Base-by-base conservation (phyloP, 2,329 filamentous ascomycete species). In the Diaporthe aspalathi region DNA sequence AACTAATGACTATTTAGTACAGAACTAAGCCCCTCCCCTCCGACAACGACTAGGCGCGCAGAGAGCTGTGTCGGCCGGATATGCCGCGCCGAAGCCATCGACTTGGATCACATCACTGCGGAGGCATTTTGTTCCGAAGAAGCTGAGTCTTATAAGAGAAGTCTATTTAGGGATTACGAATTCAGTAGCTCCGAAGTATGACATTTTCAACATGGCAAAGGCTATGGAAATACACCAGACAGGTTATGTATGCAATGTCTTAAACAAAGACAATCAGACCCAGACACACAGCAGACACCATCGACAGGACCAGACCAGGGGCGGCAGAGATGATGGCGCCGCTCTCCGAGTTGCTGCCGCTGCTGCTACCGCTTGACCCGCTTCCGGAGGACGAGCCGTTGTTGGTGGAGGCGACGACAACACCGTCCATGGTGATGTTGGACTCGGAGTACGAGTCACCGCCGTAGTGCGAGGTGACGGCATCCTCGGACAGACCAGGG, bases 401-500 rank as follows among this genome's bases (percentile, higher is more conserved):
- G 54, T 24, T 22, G 54, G 70, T 71, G 38, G 70, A 68, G 11
- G 45, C 54, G 17, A 71, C 35, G 5, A 68, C 38, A 5, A 71
- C 54, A 17, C 70, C 70, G 29, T 63, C 70, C 70, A 71, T 71
- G 54, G 70, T 71, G 24, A 71, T 38, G 27, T 71, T 71, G 24
- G 70, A 71, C 45, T 71, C 70, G 27, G 70, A 71, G 54, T 71
- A 71, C 2, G 70, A 63, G 24, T 71, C 70, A n/a, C 70, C 70
- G 17, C 70, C 70, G 32, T 68, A 71, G 35, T 71, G 70, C 14
- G 57, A 67, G 16, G 70, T 68, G 0, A 53, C 54, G 9, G 22
- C 88, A 24, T 77, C 75, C 7, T 87, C 86, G 3, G 79, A 79
- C n/a, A 90, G 83, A 74, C 88, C 88, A 16, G 87, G 86, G 2